Evolutionary conservation across 768 basidiomycete genomes (phyloP).

Genomic region (Myochromella boudieri): DNA sequence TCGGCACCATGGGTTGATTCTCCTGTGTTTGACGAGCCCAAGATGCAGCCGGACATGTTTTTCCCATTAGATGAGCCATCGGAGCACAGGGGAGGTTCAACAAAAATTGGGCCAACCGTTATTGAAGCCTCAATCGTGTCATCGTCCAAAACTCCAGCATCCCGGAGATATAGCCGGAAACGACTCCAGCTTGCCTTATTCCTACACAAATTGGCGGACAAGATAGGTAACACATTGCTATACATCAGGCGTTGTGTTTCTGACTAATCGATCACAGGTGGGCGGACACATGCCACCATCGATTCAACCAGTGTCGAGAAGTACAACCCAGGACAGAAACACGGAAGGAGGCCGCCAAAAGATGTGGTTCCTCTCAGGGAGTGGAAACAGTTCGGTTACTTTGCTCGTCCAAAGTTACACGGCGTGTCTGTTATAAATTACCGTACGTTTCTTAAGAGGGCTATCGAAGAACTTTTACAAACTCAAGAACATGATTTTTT

Average conservation of each 20-base stretch:
- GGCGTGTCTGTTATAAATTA: slow-evolving; percentile 39
- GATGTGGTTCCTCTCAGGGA: slow-evolving; percentile 23
- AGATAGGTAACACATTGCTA: slow-evolving; percentile 3
- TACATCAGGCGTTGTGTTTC: too few relatives aligned
- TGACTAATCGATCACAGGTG: too few relatives aligned
- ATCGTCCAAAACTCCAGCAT: background rate
- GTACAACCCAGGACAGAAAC: background rate
- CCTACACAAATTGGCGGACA: slow-evolving; percentile 8
- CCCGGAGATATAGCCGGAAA: background rate
- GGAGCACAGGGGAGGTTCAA: too few relatives aligned
- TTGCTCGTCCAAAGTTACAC: slow-evolving; percentile 46
- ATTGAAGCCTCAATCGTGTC: background rate
- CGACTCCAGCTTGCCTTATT: background rate
- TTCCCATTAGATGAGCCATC: slow-evolving; percentile 5
- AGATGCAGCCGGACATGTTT: slow-evolving; percentile 23
- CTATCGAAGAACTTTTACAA: too few relatives aligned
- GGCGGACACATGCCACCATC: too few relatives aligned
- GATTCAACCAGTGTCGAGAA: too few relatives aligned
- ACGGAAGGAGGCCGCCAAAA: background rate
- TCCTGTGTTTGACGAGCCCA: slow-evolving; percentile 18
- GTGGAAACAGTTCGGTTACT: slow-evolving; percentile 58
- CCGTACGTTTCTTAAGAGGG: slow-evolving; percentile 28
- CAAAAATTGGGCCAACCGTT: background rate
- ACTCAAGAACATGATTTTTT: background rate
- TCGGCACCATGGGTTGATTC: slow-evolving; percentile 27